Percentiles rank a stretch among this genome's conserved stretches.
These are phyloP conservation scores for Ilex asprella DNA, from an alignment of 257 asterid genomes.

Conservation along the genomic window DNA sequence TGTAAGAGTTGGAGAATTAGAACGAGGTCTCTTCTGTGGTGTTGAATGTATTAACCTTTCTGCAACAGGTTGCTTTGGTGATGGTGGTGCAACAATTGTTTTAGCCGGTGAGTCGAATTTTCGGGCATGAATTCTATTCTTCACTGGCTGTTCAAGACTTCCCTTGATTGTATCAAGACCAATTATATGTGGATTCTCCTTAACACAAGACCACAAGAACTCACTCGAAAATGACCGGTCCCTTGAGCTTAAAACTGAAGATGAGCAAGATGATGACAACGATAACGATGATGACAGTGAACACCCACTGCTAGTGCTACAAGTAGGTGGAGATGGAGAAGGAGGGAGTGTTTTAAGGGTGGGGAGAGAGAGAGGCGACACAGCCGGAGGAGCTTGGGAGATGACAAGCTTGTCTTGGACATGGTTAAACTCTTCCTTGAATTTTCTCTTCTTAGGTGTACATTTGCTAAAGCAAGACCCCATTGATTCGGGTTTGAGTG, in stretches of 20 bases:
- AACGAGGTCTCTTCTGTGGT: slow-evolving; percentile 55
- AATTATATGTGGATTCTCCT: slow-evolving; percentile 49
- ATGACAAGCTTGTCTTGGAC: slow-evolving; percentile 60
- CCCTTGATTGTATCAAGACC: slow-evolving; percentile 17
- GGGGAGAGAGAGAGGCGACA: slow-evolving; percentile 10
- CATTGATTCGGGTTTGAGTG: slow-evolving; percentile 25
- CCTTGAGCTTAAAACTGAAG: slow-evolving; percentile 24
- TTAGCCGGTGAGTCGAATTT: neutral
- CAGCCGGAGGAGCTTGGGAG: slow-evolving; percentile 36
- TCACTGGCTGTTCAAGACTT: slow-evolving; percentile 2
- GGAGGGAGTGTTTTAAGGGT: slow-evolving; percentile 33
- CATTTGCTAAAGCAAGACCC: slow-evolving; percentile 88
- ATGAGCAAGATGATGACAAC: slow-evolving; percentile 23
- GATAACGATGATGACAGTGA: slow-evolving; percentile 21
- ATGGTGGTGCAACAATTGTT: slow-evolving; percentile 4
- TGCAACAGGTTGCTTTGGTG: slow-evolving; percentile 18
- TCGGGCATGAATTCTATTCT: slow-evolving; percentile 7
- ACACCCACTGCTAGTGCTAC: slow-evolving; percentile 15
- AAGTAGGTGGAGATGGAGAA: slow-evolving; percentile 27
- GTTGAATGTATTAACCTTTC: slow-evolving; percentile 21
- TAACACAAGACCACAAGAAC: slow-evolving; percentile 51
- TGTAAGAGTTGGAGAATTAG: slow-evolving; percentile 42
- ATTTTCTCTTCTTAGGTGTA: slow-evolving; percentile 44
- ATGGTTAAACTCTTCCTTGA: slow-evolving; percentile 19
- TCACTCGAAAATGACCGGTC: slow-evolving; percentile 65